Conservation (phyloP, 1,284 basidiomycete species). For the Uromyces viciae-fabae region DNA sequence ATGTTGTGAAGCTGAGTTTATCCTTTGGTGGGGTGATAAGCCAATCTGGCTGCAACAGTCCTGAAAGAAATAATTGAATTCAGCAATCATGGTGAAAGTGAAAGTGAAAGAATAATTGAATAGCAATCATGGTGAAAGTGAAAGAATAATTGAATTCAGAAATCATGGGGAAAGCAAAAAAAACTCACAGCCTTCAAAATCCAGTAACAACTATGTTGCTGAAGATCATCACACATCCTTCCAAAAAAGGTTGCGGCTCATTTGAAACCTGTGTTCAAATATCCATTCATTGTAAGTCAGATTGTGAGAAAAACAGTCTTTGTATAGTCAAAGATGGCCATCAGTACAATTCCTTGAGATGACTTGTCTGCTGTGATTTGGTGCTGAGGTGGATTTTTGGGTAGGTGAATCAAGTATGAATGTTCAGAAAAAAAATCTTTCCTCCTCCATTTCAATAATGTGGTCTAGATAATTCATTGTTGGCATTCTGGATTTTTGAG, state of each 20-base stretch:
- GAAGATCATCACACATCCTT: background rate
- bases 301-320: background rate
- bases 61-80: background rate
- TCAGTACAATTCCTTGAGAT: no score
- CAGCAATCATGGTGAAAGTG: background rate
- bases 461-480: no score
- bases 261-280: background rate
- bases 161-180: no score
- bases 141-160: no score
- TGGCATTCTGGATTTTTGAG: no score
- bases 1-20: background rate
- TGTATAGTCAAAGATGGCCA: background rate
- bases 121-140: no score
- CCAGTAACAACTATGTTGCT: background rate
- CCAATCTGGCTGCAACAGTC: background rate
- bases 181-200: background rate
- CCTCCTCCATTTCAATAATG: no score
- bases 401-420: no score
- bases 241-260: background rate
- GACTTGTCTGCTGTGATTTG: no score
- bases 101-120: background rate
- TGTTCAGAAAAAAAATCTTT: no score
- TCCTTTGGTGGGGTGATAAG: background rate
- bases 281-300: background rate
- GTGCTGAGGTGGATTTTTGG: no score